Conservation (phyloP, 768 basidiomycete species). For the Kwoniella sp. region DNA sequence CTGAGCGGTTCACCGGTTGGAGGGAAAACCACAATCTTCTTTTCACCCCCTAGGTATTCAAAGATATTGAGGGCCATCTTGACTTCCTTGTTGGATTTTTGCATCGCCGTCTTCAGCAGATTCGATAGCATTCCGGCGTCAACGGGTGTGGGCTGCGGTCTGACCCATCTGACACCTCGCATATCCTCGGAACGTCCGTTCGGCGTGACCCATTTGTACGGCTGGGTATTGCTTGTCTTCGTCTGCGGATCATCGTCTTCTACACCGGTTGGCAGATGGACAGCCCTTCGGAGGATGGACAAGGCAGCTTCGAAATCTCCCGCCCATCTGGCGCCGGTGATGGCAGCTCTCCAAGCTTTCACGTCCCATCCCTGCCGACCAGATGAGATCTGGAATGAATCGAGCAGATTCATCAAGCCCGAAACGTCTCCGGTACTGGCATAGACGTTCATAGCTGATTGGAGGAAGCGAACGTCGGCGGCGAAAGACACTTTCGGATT, state of each 20-base stretch:
- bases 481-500: constrained; percentile 7
- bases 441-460: constrained; percentile 26
- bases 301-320: constrained; percentile 37
- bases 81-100: constrained; percentile 13
- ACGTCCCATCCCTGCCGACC: constrained; percentile 31
- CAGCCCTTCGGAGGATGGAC: constrained; percentile 31
- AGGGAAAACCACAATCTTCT: neutral
- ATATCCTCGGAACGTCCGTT: constrained; percentile 26
- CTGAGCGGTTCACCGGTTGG: constrained; percentile 1
- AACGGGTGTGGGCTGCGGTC: constrained; percentile 9
- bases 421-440: constrained; percentile 33
- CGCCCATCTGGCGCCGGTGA: constrained; percentile 42
- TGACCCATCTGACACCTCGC: constrained; percentile 20
- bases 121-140: constrained; percentile 21
- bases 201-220: constrained; percentile 25
- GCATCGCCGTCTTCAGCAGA: constrained; percentile 11
- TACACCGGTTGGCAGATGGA: constrained; percentile 24
- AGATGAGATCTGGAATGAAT: constrained; percentile 28
- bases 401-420: constrained; percentile 31
- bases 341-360: constrained; percentile 28
- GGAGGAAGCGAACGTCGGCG: constrained; percentile 29
- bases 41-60: constrained; percentile 3
- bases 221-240: neutral
- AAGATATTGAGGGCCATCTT: constrained; percentile 15
- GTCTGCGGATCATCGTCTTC: constrained; percentile 8